Evolutionary conservation across 2,329 filamentous ascomycete genomes (phyloP), one percentile per base, ranked within the genome.

Genomic region (Fusarium udum): DNA sequence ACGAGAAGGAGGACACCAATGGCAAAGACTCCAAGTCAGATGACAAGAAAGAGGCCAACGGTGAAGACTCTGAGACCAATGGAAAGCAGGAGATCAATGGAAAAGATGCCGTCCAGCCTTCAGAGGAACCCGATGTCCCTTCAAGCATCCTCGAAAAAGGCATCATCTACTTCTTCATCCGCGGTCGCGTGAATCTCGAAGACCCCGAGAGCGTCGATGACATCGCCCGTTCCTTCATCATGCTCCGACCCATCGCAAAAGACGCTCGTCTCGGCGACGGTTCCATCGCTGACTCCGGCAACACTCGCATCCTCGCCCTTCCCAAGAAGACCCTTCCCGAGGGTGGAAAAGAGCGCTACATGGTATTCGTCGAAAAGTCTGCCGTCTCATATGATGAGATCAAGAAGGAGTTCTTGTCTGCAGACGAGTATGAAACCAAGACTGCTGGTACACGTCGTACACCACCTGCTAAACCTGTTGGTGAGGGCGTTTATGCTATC

Each of bases 131-230:
- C 8, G 55, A 77, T 22, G 75, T 85, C 3, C 83, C 86, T 1
- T 85, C 87, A 1, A 87, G 77, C 56, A 90, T 97, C 31, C 86
- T 97, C 6, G 95, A 98, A 79, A 97, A 96, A 78, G 95, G 95
- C 7, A 88, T 96, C 75, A 91, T 97, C 75, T 97, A 97, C 85
- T 97, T 97, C 87, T 97, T 97, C 85, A 92, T 92, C 77, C 91
- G 95, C 24, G 90, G 91, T 13, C 91, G 94, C 18, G 93, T 97
- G 42, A 89, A 90, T 57, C 87, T 93, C 32, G 89, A 94, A 9
- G 87, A 93, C 12, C 91, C 94, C 0, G 87, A 91, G 24, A 87
- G 88, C 51, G 85, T 95, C 3, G 83, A 88, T 45, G 94, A 97
- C 59, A 88, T 97, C 55, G 90, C 92, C 46, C 91, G 94, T 55